Evolutionary conservation across 2,329 filamentous ascomycete species (phyloP), one percentile per base, ranked within the genome.

Genomic region (Fusarium sp.): DNA sequence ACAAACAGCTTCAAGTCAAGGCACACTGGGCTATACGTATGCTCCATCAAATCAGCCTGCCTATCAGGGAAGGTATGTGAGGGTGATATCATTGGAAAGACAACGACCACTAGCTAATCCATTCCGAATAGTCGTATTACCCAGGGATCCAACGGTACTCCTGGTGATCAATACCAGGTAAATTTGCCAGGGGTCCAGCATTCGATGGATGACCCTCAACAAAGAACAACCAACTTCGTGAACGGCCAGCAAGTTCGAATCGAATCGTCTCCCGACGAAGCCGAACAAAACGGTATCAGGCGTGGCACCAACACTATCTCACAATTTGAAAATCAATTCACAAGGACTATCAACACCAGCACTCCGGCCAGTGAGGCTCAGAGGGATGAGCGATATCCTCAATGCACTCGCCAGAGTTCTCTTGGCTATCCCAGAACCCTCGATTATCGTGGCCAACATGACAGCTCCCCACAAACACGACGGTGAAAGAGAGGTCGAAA

Each of bases 31-130:
- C 20, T 42, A 58, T 24, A 15, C 42, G 24, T 39, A 49, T 58
- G 17, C 56, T 54, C 38, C 45, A 47, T 72, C 72, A 18, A 65
- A 52, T 12, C 28, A 45, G 38, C 20, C 10, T 7, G 72, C 63
- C 18, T 15, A 75, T 26, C 72, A 72, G 41, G 72, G 72, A 17
- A 74, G 71, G 72, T 74, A 59, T 38, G 68, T 39, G 22, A 15
- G 22, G 36, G 17, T 26, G 10, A 5, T 17, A 26, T 39, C 7
- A 18, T 28, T 20, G 31, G 6, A 51, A 15, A 52, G 7, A 33
- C 22, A 20, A 18, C 42, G 6, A 5, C 18, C 28, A 12, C 47
- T 39, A 33, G 48, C 63, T 75, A 26, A 74, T 44, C 26, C 57
- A 22, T 36, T 61, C 22, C 7, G 44, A 58, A 35, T 38, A 52